phyloP scores from a whole-genome alignment of 345 rosid genomes.

The Conringia planisiliqua region DNA sequence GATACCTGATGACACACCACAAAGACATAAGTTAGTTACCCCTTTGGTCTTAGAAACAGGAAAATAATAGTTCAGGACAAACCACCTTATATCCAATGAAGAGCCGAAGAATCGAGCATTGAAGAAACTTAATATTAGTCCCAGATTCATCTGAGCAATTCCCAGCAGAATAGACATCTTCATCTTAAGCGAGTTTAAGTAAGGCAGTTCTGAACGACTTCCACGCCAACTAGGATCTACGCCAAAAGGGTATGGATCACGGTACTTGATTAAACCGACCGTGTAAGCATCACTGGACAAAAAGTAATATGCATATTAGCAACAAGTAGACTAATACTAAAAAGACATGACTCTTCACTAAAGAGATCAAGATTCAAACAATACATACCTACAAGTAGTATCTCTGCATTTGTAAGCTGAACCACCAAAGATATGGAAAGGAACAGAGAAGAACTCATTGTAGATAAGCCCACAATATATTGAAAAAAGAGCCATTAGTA shows the following conservation, averaged over 20 bases:
- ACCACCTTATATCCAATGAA: conserved; percentile 85
- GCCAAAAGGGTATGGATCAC: conserved; percentile 88
- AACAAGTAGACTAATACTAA: not conserved
- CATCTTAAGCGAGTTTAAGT: conserved; percentile 93
- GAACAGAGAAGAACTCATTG: conserved; percentile 96
- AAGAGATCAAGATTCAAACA: conserved; percentile 1
- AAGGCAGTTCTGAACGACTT: conserved; percentile 93
- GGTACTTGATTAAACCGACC: conserved; percentile 74
- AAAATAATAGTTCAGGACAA: not conserved
- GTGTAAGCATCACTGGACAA: conserved; percentile 68
- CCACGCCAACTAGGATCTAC: conserved; percentile 99
- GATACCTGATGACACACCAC: conserved; percentile 61
- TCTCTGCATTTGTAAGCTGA: conserved; percentile 96
- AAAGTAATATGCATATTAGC: conserved; percentile 20
- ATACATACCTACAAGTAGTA: conserved; percentile 65
- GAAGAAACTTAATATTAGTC: conserved; percentile 81
- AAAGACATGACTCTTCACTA: conserved; percentile 1
- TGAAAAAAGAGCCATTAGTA: conserved; percentile 89
- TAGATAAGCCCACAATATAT: conserved; percentile 96
- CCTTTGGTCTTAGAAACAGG: not conserved
- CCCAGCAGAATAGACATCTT: conserved; percentile 97
- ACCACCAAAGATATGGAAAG: conserved; percentile 89
- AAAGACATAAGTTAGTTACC: conserved; percentile 20
- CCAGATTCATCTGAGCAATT: conserved; percentile 91
- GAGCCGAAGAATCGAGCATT: conserved; percentile 73